phyloP scores from a whole-genome alignment of 352 stramenopile genomes.

The Phytophthora litchii region DNA sequence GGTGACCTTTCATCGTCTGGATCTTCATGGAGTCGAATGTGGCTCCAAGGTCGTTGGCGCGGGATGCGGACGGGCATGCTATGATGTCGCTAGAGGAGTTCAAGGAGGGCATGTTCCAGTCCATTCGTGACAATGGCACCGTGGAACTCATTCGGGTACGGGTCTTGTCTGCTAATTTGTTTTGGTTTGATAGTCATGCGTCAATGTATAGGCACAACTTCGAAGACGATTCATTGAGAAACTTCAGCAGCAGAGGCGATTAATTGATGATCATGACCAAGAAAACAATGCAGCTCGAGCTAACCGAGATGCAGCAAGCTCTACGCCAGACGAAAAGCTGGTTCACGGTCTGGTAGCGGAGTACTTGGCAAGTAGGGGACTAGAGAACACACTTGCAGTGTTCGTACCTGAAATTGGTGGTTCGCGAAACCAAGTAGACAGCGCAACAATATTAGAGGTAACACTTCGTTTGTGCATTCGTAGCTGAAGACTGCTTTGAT shows the following conservation, averaged over 20 bases:
- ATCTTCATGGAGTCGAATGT: slow-evolving; percentile 27
- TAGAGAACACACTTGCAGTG: slow-evolving; percentile 70
- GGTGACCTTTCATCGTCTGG: slow-evolving; percentile 28
- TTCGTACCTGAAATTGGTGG: slow-evolving; percentile 76
- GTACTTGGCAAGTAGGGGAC: slow-evolving; percentile 48
- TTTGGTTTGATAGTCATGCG: not conserved
- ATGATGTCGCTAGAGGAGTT: slow-evolving; percentile 70
- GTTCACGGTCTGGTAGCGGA: slow-evolving; percentile 64
- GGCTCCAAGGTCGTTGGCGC: not conserved
- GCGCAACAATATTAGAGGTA: slow-evolving; percentile 54
- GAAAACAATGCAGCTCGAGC: slow-evolving; percentile 10
- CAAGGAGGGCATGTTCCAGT: slow-evolving; percentile 75
- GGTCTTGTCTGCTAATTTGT: not conserved
- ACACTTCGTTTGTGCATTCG: not conserved
- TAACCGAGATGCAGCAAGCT: slow-evolving; percentile 8
- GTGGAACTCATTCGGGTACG: slow-evolving; percentile 65
- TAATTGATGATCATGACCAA: slow-evolving; percentile 10
- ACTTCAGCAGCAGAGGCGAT: slow-evolving; percentile 45
- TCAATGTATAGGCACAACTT: slow-evolving; percentile 54
- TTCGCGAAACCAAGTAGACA: slow-evolving; percentile 44
- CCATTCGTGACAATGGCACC: slow-evolving; percentile 64
- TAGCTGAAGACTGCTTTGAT: not conserved
- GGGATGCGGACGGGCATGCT: slow-evolving; percentile 21
- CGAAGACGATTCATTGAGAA: slow-evolving; percentile 77
- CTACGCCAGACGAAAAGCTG: slow-evolving; percentile 55